These are phyloP conservation scores for Termitomyces sp. DNA, from an alignment of 768 basidiomycete species.

Conservation along the genomic window DNA sequence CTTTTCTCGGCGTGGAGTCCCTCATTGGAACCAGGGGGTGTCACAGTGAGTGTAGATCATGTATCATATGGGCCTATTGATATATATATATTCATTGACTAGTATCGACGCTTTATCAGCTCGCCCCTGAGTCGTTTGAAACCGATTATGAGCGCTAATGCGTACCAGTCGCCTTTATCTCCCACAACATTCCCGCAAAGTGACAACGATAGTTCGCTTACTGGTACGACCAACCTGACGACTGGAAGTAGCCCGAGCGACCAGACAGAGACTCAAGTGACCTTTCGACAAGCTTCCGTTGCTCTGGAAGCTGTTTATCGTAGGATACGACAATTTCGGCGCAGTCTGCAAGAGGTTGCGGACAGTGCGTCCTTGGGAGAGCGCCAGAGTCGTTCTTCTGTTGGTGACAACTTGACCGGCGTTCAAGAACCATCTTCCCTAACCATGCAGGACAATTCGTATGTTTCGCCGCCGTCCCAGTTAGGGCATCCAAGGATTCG, in stretches of 20 bases:
- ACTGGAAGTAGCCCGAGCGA: constrained; percentile 4
- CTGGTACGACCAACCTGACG: background rate
- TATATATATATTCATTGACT: background rate
- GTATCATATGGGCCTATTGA: background rate
- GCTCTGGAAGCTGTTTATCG: constrained; percentile 50
- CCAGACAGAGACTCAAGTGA: constrained; percentile 26
- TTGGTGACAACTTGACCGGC: constrained; percentile 31
- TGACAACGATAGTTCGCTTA: constrained; percentile 8
- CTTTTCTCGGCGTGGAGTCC: background rate
- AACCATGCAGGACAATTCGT: background rate
- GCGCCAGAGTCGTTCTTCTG: background rate
- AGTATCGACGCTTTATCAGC: background rate
- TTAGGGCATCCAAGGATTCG: background rate
- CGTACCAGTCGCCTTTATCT: constrained; percentile 25
- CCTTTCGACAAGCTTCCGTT: constrained; percentile 44
- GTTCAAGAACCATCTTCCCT: background rate
- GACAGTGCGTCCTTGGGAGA: constrained; percentile 22
- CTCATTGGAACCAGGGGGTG: background rate
- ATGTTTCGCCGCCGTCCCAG: background rate
- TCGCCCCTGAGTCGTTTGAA: background rate
- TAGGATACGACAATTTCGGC: constrained; percentile 49
- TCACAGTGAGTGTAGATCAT: background rate
- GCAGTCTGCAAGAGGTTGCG: constrained; percentile 39
- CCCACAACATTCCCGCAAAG: constrained; percentile 14
- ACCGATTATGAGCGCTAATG: constrained; percentile 18